These are phyloP conservation scores for Glycine soja DNA, from an alignment of 306 rosid genomes.

Conservation along the genomic window DNA sequence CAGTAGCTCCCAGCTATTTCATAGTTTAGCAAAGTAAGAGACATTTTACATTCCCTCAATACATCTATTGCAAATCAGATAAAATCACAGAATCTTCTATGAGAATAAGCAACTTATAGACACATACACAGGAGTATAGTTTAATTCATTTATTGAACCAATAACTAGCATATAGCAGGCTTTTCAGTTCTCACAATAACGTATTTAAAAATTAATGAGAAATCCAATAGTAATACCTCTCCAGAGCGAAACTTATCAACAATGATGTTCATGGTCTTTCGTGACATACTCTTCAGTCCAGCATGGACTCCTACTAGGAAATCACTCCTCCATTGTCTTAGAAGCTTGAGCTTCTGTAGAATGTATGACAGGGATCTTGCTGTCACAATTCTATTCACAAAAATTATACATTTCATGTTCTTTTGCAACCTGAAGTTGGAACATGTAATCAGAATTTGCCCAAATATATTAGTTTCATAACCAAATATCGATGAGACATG, in stretches of 20 bases:
- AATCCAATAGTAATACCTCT: constrained; percentile 58
- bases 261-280: constrained; percentile 70
- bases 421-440: constrained; percentile 67
- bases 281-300: constrained; percentile 76
- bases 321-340: constrained; percentile 76
- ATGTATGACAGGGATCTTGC: constrained; percentile 84
- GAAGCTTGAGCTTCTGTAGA: constrained; percentile 65
- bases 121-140: constrained; percentile 2
- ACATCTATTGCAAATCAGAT: not conserved
- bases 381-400: constrained; percentile 89
- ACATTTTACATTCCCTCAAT: not conserved
- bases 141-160: constrained; percentile 21
- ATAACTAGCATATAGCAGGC: constrained; percentile 25
- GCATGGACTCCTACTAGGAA: constrained; percentile 91
- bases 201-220: not conserved
- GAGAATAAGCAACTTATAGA: not conserved
- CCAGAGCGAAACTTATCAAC: constrained; percentile 87
- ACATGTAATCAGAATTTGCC: constrained; percentile 35
- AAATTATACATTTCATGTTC: constrained; percentile 83
- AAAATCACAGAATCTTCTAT: constrained; percentile 9
- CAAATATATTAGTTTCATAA: constrained; percentile 29
- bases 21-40: not conserved
- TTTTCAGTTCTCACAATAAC: constrained; percentile 21
- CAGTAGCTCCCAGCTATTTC: constrained; percentile 4
- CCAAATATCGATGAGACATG: constrained; percentile 31